These are phyloP conservation scores for Puya raimondii DNA, from an alignment of 176 grass and related monocot genomes.

Conservation along the genomic window DNA sequence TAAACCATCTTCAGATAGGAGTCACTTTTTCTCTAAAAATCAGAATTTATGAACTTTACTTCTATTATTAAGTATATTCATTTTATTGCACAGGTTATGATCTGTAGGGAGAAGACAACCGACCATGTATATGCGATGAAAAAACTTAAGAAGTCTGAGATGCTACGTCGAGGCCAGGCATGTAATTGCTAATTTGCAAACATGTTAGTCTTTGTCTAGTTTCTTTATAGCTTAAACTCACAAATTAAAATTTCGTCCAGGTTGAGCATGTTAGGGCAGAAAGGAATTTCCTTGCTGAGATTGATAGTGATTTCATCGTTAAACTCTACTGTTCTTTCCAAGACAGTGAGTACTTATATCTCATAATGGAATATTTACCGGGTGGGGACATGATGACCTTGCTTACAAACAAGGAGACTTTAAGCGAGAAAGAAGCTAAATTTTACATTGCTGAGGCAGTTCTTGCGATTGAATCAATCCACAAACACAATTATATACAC, in stretches of 20 bases:
- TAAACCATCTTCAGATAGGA: no score
- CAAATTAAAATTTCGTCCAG: constrained; percentile 17
- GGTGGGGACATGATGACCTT: constrained; percentile 89
- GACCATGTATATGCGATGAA: constrained; percentile 56
- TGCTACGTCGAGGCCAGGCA: constrained; percentile 62
- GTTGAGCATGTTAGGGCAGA: constrained; percentile 80
- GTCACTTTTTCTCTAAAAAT: no score
- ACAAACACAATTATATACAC: constrained; percentile 85
- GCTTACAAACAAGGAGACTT: constrained; percentile 52
- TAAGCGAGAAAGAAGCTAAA: constrained; percentile 53
- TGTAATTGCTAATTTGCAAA: background rate
- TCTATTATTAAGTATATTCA: background rate
- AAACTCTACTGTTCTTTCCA: constrained; percentile 84
- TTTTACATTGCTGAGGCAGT: constrained; percentile 75
- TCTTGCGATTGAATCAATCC: constrained; percentile 82
- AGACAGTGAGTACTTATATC: constrained; percentile 63
- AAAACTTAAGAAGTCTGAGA: constrained; percentile 60
- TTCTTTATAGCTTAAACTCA: constrained; percentile 5
- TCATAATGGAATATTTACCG: constrained; percentile 81
- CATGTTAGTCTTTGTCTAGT: constrained; percentile 1
- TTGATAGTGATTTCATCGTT: constrained; percentile 69
- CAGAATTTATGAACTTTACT: background rate
- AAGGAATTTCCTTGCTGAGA: constrained; percentile 70
- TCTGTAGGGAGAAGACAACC: constrained; percentile 45
- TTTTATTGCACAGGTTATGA: constrained; percentile 23